phyloP scores from a whole-genome alignment of 2,329 filamentous ascomycete species.

The Ophiosphaerella korrae region DNA sequence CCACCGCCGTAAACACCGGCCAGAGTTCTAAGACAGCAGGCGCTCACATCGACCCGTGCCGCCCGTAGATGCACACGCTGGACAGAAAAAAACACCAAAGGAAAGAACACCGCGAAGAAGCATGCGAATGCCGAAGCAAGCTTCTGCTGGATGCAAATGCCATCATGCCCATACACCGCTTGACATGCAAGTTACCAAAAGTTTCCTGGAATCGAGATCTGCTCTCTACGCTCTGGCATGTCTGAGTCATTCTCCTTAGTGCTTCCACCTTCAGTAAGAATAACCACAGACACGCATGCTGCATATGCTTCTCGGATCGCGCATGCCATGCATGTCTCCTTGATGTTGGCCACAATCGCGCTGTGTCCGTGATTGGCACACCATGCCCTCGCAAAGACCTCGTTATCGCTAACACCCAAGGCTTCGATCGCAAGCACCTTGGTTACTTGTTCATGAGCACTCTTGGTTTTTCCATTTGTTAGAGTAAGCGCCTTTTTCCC shows the following conservation, averaged over 20 bases:
- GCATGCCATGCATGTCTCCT: slow-evolving; percentile 74
- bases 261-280: slow-evolving; percentile 59
- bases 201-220: slow-evolving; percentile 9
- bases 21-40: not conserved
- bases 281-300: slow-evolving; percentile 72
- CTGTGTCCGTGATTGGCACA: slow-evolving; percentile 76
- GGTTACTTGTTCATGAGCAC: slow-evolving; percentile 53
- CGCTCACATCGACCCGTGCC: not conserved
- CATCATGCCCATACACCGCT: slow-evolving; percentile 2
- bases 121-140: slow-evolving; percentile 6
- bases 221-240: slow-evolving; percentile 11
- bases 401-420: slow-evolving; percentile 74
- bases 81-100: not conserved
- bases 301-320: slow-evolving; percentile 78
- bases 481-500: slow-evolving; percentile 38
- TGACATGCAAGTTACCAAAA: slow-evolving; percentile 4
- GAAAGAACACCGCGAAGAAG: not conserved
- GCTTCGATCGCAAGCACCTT: slow-evolving; percentile 74
- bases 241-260: slow-evolving; percentile 53
- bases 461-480: slow-evolving; percentile 20
- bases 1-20: slow-evolving; percentile 13
- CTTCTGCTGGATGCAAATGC: slow-evolving; percentile 2
- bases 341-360: slow-evolving; percentile 71
- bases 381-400: slow-evolving; percentile 77
- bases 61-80: slow-evolving; percentile 1